phyloP scores from a whole-genome alignment of 2,329 filamentous ascomycete genomes.

The Colletotrichum sp. region DNA sequence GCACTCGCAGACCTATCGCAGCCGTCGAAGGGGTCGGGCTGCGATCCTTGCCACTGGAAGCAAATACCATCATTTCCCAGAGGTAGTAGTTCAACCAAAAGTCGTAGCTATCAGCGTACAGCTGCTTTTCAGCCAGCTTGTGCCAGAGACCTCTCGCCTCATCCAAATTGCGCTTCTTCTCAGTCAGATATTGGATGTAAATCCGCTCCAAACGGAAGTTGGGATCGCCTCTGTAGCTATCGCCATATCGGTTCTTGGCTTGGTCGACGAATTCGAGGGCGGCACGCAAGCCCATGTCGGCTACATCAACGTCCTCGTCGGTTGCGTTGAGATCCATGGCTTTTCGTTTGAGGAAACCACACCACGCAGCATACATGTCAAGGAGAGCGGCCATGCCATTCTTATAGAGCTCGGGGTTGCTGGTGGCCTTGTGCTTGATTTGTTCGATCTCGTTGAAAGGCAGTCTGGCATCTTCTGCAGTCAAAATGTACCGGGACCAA shows the following conservation, averaged over 20 bases:
- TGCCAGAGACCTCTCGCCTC: slow-evolving; percentile 82
- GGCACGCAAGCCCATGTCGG: slow-evolving; percentile 85
- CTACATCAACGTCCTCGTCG: slow-evolving; percentile 86
- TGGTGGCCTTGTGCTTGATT: slow-evolving; percentile 92
- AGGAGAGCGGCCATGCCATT: slow-evolving; percentile 87
- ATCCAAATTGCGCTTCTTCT: slow-evolving; percentile 78
- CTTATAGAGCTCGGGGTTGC: slow-evolving; percentile 81
- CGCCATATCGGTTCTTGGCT: slow-evolving; percentile 75
- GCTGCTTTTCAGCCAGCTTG: slow-evolving; percentile 66
- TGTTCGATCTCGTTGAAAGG: slow-evolving; percentile 82
- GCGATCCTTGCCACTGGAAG: slow-evolving; percentile 53
- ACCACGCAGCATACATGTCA: slow-evolving; percentile 94
- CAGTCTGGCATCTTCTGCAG: slow-evolving; percentile 78
- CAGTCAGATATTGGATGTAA: slow-evolving; percentile 88
- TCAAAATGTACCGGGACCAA: slow-evolving; percentile 89
- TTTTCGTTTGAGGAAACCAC: slow-evolving; percentile 86
- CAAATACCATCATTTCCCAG: slow-evolving; percentile 81
- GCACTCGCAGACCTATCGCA: slow-evolving; percentile 62
- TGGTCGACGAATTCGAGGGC: slow-evolving; percentile 87
- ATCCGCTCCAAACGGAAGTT: slow-evolving; percentile 89
- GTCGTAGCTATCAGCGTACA: slow-evolving; percentile 79
- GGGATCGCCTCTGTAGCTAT: slow-evolving; percentile 83
- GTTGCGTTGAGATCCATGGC: slow-evolving; percentile 76
- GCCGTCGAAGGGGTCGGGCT: slow-evolving; percentile 55
- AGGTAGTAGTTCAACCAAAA: slow-evolving; percentile 94